A percentile compares a stretch with the other conserved stretches of the same genome.
Conservation (phyloP, 176 grass and related monocot species). For the Metroxylon sagu region DNA sequence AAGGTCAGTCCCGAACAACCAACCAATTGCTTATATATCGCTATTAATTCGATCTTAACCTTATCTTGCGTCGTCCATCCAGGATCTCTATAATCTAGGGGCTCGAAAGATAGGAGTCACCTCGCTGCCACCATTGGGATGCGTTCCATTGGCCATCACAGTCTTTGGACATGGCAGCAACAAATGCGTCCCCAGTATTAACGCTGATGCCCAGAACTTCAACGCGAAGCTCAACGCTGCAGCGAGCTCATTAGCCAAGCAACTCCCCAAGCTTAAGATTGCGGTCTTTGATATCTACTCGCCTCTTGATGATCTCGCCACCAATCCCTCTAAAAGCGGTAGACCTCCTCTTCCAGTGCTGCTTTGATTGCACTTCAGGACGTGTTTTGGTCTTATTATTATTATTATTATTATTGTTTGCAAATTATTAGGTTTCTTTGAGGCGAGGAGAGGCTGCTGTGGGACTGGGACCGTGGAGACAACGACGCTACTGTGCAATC, state of each 20-base stretch:
- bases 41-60: no score
- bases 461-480: constrained; percentile 43
- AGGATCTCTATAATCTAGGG: constrained; percentile 64
- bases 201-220: constrained; percentile 51
- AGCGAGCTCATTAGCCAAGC: constrained; percentile 18
- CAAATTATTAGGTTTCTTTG: constrained; percentile 46
- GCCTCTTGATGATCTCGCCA: constrained; percentile 47
- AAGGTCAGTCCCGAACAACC: constrained; percentile 14
- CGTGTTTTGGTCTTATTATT: no score
- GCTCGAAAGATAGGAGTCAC: constrained; percentile 67
- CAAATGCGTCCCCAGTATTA: constrained; percentile 47
- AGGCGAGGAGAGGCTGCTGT: constrained; percentile 57
- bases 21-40: neutral
- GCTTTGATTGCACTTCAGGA: no score
- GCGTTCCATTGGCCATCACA: constrained; percentile 47
- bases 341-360: neutral
- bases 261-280: constrained; percentile 65
- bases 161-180: constrained; percentile 39
- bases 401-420: no score
- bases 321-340: constrained; percentile 44
- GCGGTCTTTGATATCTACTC: constrained; percentile 87
- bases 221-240: constrained; percentile 60
- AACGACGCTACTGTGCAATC: constrained; percentile 54
- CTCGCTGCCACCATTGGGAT: constrained; percentile 64
- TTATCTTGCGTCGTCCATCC: neutral